Percentiles rank a stretch among this genome's conserved stretches.
These are phyloP conservation scores for Raddia distichophylla DNA, from an alignment of 176 grass and related monocot species.

Conservation along the genomic window DNA sequence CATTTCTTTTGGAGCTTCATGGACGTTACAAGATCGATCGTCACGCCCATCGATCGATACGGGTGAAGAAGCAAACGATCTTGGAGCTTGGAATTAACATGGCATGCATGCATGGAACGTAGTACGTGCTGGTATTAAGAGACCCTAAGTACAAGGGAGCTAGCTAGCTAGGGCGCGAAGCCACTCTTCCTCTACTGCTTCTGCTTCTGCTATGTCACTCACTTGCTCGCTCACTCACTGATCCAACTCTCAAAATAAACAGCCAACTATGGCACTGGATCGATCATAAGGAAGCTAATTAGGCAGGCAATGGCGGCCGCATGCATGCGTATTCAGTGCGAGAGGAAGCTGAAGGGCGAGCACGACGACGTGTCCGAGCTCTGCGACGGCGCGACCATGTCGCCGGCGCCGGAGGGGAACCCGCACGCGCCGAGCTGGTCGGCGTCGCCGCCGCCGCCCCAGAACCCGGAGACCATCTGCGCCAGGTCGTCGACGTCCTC, in stretches of 20 bases:
- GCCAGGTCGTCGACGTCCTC: slow-evolving; percentile 68
- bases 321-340: slow-evolving; percentile 39
- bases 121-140: neutral
- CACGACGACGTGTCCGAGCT: slow-evolving; percentile 30
- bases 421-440: slow-evolving; percentile 51
- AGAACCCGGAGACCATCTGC: slow-evolving; percentile 57
- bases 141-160: slow-evolving; percentile 39
- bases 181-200: slow-evolving; percentile 38
- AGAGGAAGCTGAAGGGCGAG: slow-evolving; percentile 64
- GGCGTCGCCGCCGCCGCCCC: slow-evolving; percentile 42
- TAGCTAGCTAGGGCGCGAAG: slow-evolving; percentile 44
- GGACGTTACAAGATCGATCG: no score
- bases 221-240: slow-evolving; percentile 17
- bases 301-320: neutral
- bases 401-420: slow-evolving; percentile 29
- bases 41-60: no score
- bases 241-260: slow-evolving; percentile 33
- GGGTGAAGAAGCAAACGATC: neutral
- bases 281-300: slow-evolving; percentile 6
- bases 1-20: no score
- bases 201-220: slow-evolving; percentile 5
- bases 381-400: slow-evolving; percentile 48
- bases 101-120: slow-evolving; percentile 22
- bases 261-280: neutral
- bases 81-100: neutral